Evolutionary conservation across 2,329 filamentous ascomycete species (phyloP).

Genomic region (Diaporthe velutina): DNA sequence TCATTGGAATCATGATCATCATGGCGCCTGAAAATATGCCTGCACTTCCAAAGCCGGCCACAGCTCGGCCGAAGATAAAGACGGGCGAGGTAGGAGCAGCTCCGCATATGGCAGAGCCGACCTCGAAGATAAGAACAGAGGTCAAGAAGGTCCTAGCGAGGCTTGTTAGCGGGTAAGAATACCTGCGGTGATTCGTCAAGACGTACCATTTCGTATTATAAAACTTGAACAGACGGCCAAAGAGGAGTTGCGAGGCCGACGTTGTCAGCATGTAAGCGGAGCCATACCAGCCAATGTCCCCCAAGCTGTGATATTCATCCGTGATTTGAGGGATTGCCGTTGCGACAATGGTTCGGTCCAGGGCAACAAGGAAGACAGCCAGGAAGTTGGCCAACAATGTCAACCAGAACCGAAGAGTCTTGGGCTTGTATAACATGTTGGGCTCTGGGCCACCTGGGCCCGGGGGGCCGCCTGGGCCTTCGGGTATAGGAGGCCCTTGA

Average conservation of each 20-base stretch:
- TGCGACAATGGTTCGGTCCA: conserved; percentile 68
- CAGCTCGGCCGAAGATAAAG: conserved; percentile 69
- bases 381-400: conserved; percentile 66
- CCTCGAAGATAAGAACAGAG: conserved; percentile 65
- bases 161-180: background rate
- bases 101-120: conserved; percentile 67
- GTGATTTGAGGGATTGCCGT: conserved; percentile 68
- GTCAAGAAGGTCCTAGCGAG: conserved; percentile 56
- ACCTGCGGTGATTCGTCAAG: background rate
- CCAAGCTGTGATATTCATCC: conserved; percentile 68
- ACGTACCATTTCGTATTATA: conserved; percentile 62
- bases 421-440: conserved; percentile 62
- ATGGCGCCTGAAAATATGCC: conserved; percentile 70
- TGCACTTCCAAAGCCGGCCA: conserved; percentile 68
- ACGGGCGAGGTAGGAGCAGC: conserved; percentile 64
- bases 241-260: conserved; percentile 66
- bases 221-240: conserved; percentile 67
- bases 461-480: conserved; percentile 19
- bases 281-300: conserved; percentile 75
- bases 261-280: conserved; percentile 73
- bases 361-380: conserved; percentile 69
- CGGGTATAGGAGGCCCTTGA: conserved; percentile 16
- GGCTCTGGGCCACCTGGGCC: conserved; percentile 8
- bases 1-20: conserved; percentile 68
- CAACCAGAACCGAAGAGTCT: conserved; percentile 68